Conservation (phyloP, 108 stramenopile genomes). For the Pseudonitzschia delicatissima region DNA sequence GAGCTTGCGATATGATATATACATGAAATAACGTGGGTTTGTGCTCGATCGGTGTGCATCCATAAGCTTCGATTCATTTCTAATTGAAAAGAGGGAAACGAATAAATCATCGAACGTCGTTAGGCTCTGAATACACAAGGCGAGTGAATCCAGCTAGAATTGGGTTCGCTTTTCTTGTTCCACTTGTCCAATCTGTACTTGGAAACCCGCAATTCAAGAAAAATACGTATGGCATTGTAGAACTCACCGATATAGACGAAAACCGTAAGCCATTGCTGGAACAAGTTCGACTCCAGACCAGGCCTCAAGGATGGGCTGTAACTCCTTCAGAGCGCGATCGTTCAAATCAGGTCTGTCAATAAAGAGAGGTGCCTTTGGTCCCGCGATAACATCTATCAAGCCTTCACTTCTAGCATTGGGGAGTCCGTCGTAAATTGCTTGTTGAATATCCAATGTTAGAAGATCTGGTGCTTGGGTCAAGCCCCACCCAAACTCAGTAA, state of each 20-base stretch:
- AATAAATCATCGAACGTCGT: too few relatives aligned
- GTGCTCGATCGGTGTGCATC: constrained; percentile 82
- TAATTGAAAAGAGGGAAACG: too few relatives aligned
- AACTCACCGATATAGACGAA: constrained; percentile 54
- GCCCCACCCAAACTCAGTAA: constrained; percentile 72
- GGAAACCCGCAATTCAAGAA: too few relatives aligned
- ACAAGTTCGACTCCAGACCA: constrained; percentile 54
- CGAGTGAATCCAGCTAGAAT: constrained; percentile 15
- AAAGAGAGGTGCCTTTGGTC: constrained; percentile 32
- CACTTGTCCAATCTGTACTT: neutral
- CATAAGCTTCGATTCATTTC: constrained; percentile 58
- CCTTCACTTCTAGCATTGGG: constrained; percentile 27
- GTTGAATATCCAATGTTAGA: constrained; percentile 34
- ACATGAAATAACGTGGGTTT: constrained; percentile 79
- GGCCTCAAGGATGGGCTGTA: constrained; percentile 63
- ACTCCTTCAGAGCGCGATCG: constrained; percentile 32
- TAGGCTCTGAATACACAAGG: too few relatives aligned
- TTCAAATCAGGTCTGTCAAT: constrained; percentile 42
- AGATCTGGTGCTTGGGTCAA: constrained; percentile 51
- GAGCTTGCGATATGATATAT: constrained; percentile 83
- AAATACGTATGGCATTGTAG: too few relatives aligned
- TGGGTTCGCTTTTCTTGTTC: neutral
- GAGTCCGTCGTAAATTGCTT: constrained; percentile 33
- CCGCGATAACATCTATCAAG: constrained; percentile 39
- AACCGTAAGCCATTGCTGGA: constrained; percentile 61